Evolutionary conservation across 1,284 basidiomycete species (phyloP).

Genomic region (Limonomyces culmigenus): DNA sequence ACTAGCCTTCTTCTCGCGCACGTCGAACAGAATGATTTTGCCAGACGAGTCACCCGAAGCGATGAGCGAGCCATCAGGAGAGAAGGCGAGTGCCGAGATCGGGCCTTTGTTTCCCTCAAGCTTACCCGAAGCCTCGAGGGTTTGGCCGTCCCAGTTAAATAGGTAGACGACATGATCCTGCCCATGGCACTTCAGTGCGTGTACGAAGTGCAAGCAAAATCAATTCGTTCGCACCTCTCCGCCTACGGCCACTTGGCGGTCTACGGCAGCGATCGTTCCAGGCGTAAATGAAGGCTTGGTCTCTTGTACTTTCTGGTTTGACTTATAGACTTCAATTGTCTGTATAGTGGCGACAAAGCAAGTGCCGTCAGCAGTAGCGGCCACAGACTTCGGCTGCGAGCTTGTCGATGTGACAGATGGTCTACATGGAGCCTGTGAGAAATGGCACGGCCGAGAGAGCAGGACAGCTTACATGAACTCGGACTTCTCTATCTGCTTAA

Average conservation of each 20-base stretch:
- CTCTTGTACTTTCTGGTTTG: conserved; percentile 48
- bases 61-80: conserved; percentile 57
- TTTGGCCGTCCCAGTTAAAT: conserved; percentile 51
- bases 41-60: conserved; percentile 72
- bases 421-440: conserved; percentile 14
- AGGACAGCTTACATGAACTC: conserved; percentile 31
- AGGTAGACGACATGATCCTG: conserved; percentile 66
- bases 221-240: conserved; percentile 33
- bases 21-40: conserved; percentile 68
- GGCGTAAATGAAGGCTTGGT: conserved; percentile 36
- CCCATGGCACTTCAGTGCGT: conserved; percentile 2
- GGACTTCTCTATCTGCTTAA: conserved; percentile 43
- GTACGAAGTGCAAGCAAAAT: background rate
- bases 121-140: conserved; percentile 31
- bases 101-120: conserved; percentile 60
- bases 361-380: conserved; percentile 41
- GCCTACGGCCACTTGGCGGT: conserved; percentile 51
- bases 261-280: conserved; percentile 36
- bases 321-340: conserved; percentile 49
- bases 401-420: conserved; percentile 26
- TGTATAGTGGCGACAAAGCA: conserved; percentile 58
- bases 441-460: conserved; percentile 3
- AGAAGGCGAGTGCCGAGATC: conserved; percentile 70
- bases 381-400: conserved; percentile 64
- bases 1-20: conserved; percentile 46